Evolutionary conservation across 805 yeast genomes (phyloP).

Genomic region (Torulaspora gathmanii): DNA sequence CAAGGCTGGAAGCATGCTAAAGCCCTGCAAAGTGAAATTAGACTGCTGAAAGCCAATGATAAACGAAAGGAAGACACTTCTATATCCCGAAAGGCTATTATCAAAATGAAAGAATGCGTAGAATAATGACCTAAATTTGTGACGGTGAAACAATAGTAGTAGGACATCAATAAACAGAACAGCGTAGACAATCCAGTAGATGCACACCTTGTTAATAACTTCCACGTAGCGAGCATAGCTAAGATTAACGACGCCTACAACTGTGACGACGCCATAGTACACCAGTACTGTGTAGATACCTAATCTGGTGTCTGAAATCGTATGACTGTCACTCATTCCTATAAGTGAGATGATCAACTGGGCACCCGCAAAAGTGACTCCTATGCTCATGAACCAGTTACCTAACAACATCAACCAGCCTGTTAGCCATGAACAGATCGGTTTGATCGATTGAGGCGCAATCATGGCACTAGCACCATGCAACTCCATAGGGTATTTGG

Average conservation of each 20-base stretch:
- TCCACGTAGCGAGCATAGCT: constrained; percentile 58
- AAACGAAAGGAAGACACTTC: constrained; percentile 60
- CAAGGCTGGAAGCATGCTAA: constrained; percentile 75
- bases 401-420: constrained; percentile 75
- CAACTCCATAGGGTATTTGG: constrained; percentile 72
- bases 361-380: constrained; percentile 71
- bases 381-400: constrained; percentile 71
- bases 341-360: constrained; percentile 65
- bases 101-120: constrained; percentile 64
- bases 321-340: constrained; percentile 55
- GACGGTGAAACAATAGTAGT: constrained; percentile 51
- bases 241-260: constrained; percentile 61
- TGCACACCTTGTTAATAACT: constrained; percentile 59
- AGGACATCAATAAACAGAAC: constrained; percentile 63
- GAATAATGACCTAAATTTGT: constrained; percentile 52
- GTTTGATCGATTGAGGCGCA: constrained; percentile 53
- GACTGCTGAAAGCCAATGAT: constrained; percentile 75
- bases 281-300: constrained; percentile 49
- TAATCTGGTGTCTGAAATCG: constrained; percentile 47
- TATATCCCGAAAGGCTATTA: constrained; percentile 69
- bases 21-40: constrained; percentile 75
- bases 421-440: constrained; percentile 65
- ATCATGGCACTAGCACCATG: constrained; percentile 74
- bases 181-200: constrained; percentile 71
- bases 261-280: constrained; percentile 50